Evolutionary conservation across 805 yeast species (phyloP), one percentile per base, ranked within the genome.

Genomic region (Blastobotrys peoriensis): DNA sequence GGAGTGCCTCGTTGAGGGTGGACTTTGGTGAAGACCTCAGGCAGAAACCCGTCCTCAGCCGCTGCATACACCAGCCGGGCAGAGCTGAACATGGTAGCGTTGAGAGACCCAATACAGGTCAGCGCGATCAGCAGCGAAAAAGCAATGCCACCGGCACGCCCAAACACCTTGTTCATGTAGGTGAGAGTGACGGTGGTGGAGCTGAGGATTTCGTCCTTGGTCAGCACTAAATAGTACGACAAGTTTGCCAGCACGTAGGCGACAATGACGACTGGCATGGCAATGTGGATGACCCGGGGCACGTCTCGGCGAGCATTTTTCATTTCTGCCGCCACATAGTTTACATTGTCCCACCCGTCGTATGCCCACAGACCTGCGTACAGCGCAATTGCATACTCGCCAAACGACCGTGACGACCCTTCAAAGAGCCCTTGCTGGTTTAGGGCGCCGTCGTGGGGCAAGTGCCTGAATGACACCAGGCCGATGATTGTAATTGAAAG

Each of bases 211-310:
- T 71, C 79, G 4, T 78, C 82, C 49, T 74, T 73, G 45, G 89
- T 85, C 34, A 88, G 86, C 39, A 86, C 91, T 3, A 87, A 88
- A 59, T 79, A 67, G 51, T 68, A 68, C 4, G 68, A 60, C 13
- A 60, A 19, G 45, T 67, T 68, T 13, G 67, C 65, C 16, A 60
- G 44, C 17, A 65, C 23, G 49, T 68, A 68, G 20, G 62, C 58
- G 5, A 53, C 15, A 18, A 65, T 63, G 6, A 68, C 73, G 1
- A 57, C 44, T 1, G 70, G 68, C 71, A 68, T 67, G 16, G 71
- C 64, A 9, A 58, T 51, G 38, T 60, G 63, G n/a, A 68, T 62
- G 15, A 66, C 67, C 5, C 61, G 53, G 0, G 72, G 71, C 19
- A 68, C 47, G 37, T 66, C 70, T 15, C 64, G 44, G 15, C 49